Evolutionary conservation across 345 rosid genomes (phyloP).

Genomic region (Eucalyptus dawsonii): DNA sequence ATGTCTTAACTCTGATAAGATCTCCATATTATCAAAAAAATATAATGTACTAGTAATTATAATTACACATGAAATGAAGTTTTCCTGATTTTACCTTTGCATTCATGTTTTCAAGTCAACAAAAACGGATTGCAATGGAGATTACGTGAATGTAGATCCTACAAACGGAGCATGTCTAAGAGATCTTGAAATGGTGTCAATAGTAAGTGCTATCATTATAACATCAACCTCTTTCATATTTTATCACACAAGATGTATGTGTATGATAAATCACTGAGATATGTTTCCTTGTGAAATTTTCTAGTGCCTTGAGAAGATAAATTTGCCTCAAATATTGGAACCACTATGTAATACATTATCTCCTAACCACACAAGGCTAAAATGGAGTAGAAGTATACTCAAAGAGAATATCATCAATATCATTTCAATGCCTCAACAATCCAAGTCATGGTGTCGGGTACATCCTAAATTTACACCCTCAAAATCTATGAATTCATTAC

Average conservation of each 20-base stretch:
- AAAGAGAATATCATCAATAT: neutral
- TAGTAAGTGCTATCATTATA: neutral
- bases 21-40: neutral
- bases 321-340: neutral
- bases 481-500: neutral
- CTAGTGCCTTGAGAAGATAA: neutral
- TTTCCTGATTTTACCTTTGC: neutral
- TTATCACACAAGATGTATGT: neutral
- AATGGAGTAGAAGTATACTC: neutral
- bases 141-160: neutral
- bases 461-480: neutral
- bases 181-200: neutral
- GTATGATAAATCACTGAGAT: neutral
- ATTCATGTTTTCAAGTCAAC: neutral
- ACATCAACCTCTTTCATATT: neutral
- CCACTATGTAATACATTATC: neutral
- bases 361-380: neutral
- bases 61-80: neutral
- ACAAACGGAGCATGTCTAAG: neutral
- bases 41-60: neutral
- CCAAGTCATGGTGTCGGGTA: neutral
- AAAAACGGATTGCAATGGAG: slow-evolving; percentile 2
- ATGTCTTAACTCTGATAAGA: neutral
- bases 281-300: neutral
- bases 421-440: neutral